Conservation (phyloP, 768 basidiomycete genomes). For the Kwoniella shandongensis region DNA sequence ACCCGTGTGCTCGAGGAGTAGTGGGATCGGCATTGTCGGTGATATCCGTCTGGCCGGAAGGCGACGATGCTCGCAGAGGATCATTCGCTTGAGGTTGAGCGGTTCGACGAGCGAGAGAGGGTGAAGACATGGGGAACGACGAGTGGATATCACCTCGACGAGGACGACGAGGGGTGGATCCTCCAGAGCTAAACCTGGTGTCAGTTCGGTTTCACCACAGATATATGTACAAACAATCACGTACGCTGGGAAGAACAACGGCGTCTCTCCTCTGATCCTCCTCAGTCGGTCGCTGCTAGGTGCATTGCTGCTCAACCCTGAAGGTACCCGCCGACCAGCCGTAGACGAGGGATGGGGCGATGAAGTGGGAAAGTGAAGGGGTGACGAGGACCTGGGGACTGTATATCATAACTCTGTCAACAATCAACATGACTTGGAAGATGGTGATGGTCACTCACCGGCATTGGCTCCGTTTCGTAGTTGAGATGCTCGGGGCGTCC, state of each 20-base stretch:
- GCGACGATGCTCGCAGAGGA: constrained; percentile 58
- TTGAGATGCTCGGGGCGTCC: constrained; percentile 39
- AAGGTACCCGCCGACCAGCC: constrained; percentile 20
- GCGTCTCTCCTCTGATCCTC: constrained; percentile 40
- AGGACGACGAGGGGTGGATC: constrained; percentile 67
- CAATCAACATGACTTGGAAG: neutral
- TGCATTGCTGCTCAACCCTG: constrained; percentile 2
- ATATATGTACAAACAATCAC: constrained; percentile 24
- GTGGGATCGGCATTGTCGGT: constrained; percentile 16
- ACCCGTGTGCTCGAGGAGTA: constrained; percentile 26
- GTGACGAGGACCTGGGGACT: constrained; percentile 38
- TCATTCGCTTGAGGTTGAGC: constrained; percentile 61
- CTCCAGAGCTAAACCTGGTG: constrained; percentile 45
- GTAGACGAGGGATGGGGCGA: constrained; percentile 26
- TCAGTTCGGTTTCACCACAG: too few species aligned
- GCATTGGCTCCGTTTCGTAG: constrained; percentile 19
- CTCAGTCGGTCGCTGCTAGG: constrained; percentile 18
- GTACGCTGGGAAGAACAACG: constrained; percentile 57
- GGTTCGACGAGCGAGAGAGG: constrained; percentile 54
- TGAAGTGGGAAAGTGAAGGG: constrained; percentile 41
- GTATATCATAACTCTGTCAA: neutral
- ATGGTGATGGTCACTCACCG: constrained; percentile 22
- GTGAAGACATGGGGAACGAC: constrained; percentile 63
- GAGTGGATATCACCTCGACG: constrained; percentile 90
- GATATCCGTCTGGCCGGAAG: constrained; percentile 17